Conservation (phyloP, 768 basidiomycete species). For the Pisolithus albus region DNA sequence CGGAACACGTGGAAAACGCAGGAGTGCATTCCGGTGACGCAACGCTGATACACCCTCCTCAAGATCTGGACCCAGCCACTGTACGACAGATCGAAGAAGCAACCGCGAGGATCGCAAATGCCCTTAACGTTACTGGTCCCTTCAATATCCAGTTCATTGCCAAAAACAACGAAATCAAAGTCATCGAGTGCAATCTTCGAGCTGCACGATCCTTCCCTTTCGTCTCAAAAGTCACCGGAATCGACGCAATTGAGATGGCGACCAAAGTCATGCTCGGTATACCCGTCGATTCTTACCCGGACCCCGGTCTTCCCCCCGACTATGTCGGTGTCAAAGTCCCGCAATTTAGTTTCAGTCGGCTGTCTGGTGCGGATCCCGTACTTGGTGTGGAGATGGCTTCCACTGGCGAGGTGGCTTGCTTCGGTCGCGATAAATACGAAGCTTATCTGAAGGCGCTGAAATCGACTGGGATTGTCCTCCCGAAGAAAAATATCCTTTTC, state of each 20-base stretch:
- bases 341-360: conserved; percentile 97
- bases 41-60: conserved; percentile 95
- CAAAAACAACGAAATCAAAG: conserved; percentile 99
- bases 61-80: conserved; percentile 95
- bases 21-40: conserved; percentile 83
- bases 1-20: conserved; percentile 89
- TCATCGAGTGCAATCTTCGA: conserved; percentile 98
- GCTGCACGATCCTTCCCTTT: conserved; percentile 98
- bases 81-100: conserved; percentile 95
- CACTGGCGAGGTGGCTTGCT: conserved; percentile 98
- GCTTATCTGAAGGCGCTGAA: conserved; percentile 97
- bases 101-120: conserved; percentile 94
- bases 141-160: conserved; percentile 99
- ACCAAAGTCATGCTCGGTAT: conserved; percentile 97
- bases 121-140: conserved; percentile 95
- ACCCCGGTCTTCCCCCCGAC: conserved; percentile 76
- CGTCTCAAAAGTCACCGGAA: conserved; percentile 95
- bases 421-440: conserved; percentile 96
- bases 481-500: conserved; percentile 96
- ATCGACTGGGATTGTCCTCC: conserved; percentile 89
- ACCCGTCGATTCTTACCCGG: conserved; percentile 87
- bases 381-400: conserved; percentile 99
- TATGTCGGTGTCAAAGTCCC: conserved; percentile 99
- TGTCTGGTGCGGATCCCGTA: conserved; percentile 96
- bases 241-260: conserved; percentile 98